phyloP scores from a whole-genome alignment of 2,329 filamentous ascomycete species.

The Xylogone sp. region DNA sequence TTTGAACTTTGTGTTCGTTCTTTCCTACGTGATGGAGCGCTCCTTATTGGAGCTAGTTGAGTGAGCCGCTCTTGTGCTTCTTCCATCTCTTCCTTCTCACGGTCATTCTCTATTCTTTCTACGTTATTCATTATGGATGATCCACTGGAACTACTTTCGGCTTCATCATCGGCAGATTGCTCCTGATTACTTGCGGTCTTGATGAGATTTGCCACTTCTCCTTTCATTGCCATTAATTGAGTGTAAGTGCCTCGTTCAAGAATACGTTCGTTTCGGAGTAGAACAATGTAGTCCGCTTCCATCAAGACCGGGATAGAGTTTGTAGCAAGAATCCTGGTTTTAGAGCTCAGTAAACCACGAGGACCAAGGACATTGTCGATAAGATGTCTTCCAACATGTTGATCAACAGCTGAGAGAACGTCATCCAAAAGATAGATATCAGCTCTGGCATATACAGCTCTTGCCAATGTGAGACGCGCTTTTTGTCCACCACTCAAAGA shows the following conservation, averaged over 20 bases:
- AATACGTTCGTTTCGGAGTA: conserved; percentile 79
- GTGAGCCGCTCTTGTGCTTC: conserved; percentile 74
- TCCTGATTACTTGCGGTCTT: conserved; percentile 66
- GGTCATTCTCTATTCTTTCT: conserved; percentile 45
- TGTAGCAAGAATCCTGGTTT: conserved; percentile 90
- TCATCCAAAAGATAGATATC: conserved; percentile 96
- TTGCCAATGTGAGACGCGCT: conserved; percentile 83
- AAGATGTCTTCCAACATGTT: conserved; percentile 91
- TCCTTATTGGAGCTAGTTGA: conserved; percentile 73
- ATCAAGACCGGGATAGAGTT: conserved; percentile 90
- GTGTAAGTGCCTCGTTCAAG: conserved; percentile 86
- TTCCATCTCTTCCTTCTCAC: conserved; percentile 60
- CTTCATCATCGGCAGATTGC: conserved; percentile 28
- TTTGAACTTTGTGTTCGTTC: conserved; percentile 66
- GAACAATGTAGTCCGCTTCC: conserved; percentile 83
- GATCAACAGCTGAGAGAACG: conserved; percentile 93
- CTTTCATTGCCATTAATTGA: conserved; percentile 90
- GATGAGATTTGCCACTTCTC: conserved; percentile 80
- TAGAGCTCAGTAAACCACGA: conserved; percentile 75
- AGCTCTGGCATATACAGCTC: conserved; percentile 94
- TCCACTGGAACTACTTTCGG: conserved; percentile 49
- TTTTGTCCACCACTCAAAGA: conserved; percentile 96
- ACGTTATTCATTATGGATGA: conserved; percentile 54
- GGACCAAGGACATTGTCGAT: conserved; percentile 91
- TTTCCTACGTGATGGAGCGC: conserved; percentile 45